Percentiles rank a stretch among this genome's conserved stretches.
phyloP scores from a whole-genome alignment of 2,329 filamentous ascomycete species.

The Furcasterigmium sp. region DNA sequence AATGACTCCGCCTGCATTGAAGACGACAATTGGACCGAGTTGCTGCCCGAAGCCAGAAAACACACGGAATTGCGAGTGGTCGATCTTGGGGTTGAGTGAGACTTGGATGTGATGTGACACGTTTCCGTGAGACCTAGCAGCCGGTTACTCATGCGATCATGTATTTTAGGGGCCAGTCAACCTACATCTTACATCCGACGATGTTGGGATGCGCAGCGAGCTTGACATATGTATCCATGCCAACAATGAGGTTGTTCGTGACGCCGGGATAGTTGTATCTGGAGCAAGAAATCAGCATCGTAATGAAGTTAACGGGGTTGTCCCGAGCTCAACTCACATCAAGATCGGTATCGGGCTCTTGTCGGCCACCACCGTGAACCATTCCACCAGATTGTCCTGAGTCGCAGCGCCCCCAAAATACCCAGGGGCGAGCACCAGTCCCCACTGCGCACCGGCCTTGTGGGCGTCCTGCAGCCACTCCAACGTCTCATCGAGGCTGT shows the following conservation, averaged over 20 bases:
- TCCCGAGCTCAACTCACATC: constrained; percentile 39
- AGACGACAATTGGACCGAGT: constrained; percentile 56
- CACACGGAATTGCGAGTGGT: constrained; percentile 55
- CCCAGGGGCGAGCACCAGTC: constrained; percentile 57
- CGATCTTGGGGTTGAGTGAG: constrained; percentile 53
- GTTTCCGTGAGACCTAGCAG: constrained; percentile 51
- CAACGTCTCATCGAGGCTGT: constrained; percentile 49
- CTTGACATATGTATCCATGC: constrained; percentile 50
- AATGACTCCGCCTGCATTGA: constrained; percentile 61
- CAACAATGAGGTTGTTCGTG: constrained; percentile 56
- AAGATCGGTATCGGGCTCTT: constrained; percentile 54
- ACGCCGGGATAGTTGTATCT: constrained; percentile 58
- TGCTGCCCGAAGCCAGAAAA: constrained; percentile 65
- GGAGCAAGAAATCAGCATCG: not conserved
- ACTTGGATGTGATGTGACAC: constrained; percentile 61
- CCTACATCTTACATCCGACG: constrained; percentile 58
- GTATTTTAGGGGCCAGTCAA: not conserved
- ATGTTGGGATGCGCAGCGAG: constrained; percentile 60
- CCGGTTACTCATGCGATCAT: not conserved
- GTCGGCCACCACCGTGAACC: constrained; percentile 58
- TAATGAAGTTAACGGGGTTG: not conserved
- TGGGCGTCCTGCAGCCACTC: constrained; percentile 50
- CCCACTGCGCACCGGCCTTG: constrained; percentile 55
- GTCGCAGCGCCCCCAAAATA: constrained; percentile 57
- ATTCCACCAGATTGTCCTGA: constrained; percentile 54